Evolutionary conservation across 768 basidiomycete species (phyloP).

Genomic region (Collybiopsis luxurians): DNA sequence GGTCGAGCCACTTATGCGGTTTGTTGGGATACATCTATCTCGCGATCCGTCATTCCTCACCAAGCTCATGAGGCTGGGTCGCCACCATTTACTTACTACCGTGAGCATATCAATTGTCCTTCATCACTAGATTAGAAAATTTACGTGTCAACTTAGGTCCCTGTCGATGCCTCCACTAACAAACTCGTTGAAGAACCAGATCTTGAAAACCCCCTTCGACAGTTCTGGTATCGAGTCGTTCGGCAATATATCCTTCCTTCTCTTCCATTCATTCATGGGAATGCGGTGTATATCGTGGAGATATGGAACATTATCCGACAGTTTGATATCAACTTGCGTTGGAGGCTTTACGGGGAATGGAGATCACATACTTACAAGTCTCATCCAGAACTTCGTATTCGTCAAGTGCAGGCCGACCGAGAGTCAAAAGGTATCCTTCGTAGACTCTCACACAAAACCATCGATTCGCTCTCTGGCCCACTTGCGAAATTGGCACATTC

Average conservation of each 20-base stretch:
- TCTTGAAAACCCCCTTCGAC: constrained; percentile 55
- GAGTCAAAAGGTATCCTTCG: constrained; percentile 89
- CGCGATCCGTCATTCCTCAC: constrained; percentile 77
- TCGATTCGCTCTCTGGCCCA: constrained; percentile 80
- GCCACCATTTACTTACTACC: constrained; percentile 55
- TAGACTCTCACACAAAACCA: constrained; percentile 80
- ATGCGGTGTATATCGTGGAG: constrained; percentile 87
- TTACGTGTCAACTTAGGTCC: constrained; percentile 28
- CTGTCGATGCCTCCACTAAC: constrained; percentile 60
- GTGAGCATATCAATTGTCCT: constrained; percentile 27
- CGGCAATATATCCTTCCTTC: constrained; percentile 84
- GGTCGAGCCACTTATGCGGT: constrained; percentile 68
- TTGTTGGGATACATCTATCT: constrained; percentile 78
- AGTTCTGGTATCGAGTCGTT: constrained; percentile 83
- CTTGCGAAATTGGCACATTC: constrained; percentile 93
- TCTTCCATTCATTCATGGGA: constrained; percentile 78
- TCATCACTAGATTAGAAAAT: neutral
- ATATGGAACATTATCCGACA: constrained; percentile 87
- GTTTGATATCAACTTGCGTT: constrained; percentile 78
- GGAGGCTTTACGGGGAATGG: constrained; percentile 97
- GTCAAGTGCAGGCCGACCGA: constrained; percentile 77
- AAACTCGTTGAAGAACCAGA: constrained; percentile 53
- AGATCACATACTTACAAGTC: constrained; percentile 66
- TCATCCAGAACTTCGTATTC: constrained; percentile 78
- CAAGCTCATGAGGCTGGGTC: constrained; percentile 78